These are phyloP conservation scores for Trichaptum fuscoviolaceum DNA, from an alignment of 768 basidiomycete genomes.

Conservation along the genomic window DNA sequence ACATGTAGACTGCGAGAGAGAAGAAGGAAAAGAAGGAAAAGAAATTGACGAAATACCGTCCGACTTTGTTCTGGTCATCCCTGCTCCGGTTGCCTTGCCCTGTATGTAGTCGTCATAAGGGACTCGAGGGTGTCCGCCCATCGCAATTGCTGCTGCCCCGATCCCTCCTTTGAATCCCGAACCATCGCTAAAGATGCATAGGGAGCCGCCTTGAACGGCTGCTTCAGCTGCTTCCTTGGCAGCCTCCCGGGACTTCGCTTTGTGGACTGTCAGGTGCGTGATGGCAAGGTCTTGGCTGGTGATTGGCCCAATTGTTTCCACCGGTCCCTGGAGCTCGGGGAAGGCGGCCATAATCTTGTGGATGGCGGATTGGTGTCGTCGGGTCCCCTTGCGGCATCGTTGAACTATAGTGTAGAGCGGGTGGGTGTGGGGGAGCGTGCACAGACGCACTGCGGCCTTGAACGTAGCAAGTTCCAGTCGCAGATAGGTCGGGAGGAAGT, in stretches of 20 bases:
- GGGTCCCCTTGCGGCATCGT: background rate
- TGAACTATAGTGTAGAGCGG: background rate
- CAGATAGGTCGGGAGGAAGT: conserved; percentile 9
- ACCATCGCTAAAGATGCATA: background rate
- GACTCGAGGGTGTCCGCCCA: too few relatives aligned
- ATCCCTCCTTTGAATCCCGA: conserved; percentile 1
- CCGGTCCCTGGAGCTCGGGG: conserved; percentile 6
- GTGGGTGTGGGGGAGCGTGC: conserved; percentile 13
- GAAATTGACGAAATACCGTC: too few relatives aligned
- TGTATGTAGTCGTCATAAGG: too few relatives aligned
- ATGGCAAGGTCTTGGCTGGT: too few relatives aligned
- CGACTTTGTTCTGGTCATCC: too few relatives aligned
- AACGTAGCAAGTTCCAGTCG: conserved; percentile 6
- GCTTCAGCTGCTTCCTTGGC: conserved; percentile 3
- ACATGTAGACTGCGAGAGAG: too few relatives aligned
- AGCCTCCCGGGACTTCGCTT: too few relatives aligned
- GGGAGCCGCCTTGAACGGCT: background rate
- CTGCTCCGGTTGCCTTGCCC: too few relatives aligned
- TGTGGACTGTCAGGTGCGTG: too few relatives aligned
- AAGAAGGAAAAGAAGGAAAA: too few relatives aligned
- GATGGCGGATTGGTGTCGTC: conserved; percentile 11
- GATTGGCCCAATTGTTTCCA: too few relatives aligned
- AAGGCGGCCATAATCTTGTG: conserved; percentile 10
- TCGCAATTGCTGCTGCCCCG: background rate
- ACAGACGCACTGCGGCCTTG: conserved; percentile 9